A percentile compares a stretch with the other conserved stretches of the same genome.
Evolutionary conservation across 805 yeast genomes (phyloP).

Genomic region (Ogataea paradorogensis): DNA sequence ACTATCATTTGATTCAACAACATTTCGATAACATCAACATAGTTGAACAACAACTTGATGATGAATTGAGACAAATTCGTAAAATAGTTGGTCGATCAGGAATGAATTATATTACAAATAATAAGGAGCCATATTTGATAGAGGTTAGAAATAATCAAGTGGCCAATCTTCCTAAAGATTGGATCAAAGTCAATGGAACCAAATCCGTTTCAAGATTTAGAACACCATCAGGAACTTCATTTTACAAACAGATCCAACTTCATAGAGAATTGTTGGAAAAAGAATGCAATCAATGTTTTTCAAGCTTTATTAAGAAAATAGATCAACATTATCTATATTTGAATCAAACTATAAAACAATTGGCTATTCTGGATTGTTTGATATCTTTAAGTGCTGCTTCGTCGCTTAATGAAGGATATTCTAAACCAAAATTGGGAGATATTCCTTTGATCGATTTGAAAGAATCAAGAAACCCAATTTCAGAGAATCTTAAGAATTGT

Average conservation of each 20-base stretch:
- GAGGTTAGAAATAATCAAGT: constrained; percentile 66
- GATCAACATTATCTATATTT: constrained; percentile 37
- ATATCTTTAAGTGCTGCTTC: constrained; percentile 64
- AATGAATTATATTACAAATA: constrained; percentile 51
- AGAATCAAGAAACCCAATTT: constrained; percentile 47
- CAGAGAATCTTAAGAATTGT: constrained; percentile 21
- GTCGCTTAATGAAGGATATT: constrained; percentile 40
- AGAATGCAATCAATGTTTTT: constrained; percentile 47
- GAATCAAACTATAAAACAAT: constrained; percentile 40
- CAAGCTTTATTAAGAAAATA: constrained; percentile 38
- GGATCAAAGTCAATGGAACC: constrained; percentile 76
- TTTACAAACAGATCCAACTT: constrained; percentile 56
- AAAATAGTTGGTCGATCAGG: constrained; percentile 52
- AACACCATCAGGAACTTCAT: constrained; percentile 52
- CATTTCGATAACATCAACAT: constrained; percentile 41
- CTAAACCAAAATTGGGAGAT: constrained; percentile 50
- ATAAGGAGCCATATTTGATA: constrained; percentile 68
- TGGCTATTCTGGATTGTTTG: constrained; percentile 65
- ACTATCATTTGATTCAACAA: constrained; percentile 32
- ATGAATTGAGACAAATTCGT: constrained; percentile 50
- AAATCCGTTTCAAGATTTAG: constrained; percentile 68
- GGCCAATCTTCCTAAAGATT: constrained; percentile 61
- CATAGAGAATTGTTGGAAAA: constrained; percentile 52
- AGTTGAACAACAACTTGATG: constrained; percentile 46
- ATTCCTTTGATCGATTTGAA: constrained; percentile 46